Percentiles rank a stretch among this genome's conserved stretches.
These are phyloP conservation scores for Kodamaea laetipori DNA, from an alignment of 805 yeast genomes.

Conservation along the genomic window DNA sequence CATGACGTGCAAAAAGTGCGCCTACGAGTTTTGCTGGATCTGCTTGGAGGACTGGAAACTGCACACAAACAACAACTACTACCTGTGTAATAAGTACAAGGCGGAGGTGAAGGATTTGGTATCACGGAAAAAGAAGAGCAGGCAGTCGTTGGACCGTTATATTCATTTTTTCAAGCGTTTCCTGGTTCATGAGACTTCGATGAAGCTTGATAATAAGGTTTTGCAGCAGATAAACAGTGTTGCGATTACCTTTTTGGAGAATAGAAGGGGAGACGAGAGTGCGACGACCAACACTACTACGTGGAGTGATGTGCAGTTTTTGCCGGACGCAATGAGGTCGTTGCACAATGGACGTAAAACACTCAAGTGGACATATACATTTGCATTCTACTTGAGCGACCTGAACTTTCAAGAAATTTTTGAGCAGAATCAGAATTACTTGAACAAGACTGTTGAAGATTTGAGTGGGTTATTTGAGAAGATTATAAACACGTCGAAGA, in stretches of 20 bases:
- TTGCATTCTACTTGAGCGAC: slow-evolving; percentile 64
- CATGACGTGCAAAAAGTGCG: slow-evolving; percentile 83
- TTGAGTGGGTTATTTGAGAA: slow-evolving; percentile 61
- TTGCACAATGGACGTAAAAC: slow-evolving; percentile 71
- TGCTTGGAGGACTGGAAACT: slow-evolving; percentile 75
- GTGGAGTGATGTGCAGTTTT: slow-evolving; percentile 87
- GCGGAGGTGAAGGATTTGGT: slow-evolving; percentile 40
- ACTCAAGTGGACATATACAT: slow-evolving; percentile 88
- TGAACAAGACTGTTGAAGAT: slow-evolving; percentile 68
- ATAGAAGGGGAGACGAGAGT: slow-evolving; percentile 35
- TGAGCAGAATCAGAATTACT: slow-evolving; percentile 67
- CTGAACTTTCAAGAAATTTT: slow-evolving; percentile 61
- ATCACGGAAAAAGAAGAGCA: slow-evolving; percentile 43
- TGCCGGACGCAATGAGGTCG: slow-evolving; percentile 68
- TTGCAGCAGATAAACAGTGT: slow-evolving; percentile 62
- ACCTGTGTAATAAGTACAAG: slow-evolving; percentile 62
- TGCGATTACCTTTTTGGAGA: slow-evolving; percentile 67
- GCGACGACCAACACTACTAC: slow-evolving; percentile 41
- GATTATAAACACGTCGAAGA: slow-evolving; percentile 32
- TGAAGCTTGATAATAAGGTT: slow-evolving; percentile 67
- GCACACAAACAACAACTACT: slow-evolving; percentile 65
- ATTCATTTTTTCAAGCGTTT: slow-evolving; percentile 75
- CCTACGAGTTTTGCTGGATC: slow-evolving; percentile 88
- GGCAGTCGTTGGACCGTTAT: slow-evolving; percentile 60
- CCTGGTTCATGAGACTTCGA: slow-evolving; percentile 73